Evolutionary conservation across 805 yeast genomes (phyloP).

Genomic region (Wickerhamomyces alni): DNA sequence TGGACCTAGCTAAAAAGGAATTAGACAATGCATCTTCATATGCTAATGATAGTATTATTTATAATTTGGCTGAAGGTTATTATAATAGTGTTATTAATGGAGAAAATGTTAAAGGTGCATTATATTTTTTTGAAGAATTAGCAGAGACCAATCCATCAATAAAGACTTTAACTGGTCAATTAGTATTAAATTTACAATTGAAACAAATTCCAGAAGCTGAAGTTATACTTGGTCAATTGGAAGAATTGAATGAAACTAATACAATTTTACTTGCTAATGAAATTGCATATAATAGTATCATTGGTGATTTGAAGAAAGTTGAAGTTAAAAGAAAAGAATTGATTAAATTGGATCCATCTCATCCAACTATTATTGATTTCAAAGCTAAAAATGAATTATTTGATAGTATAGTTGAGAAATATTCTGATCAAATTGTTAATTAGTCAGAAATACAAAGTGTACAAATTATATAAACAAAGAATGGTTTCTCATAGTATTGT

Average conservation of each 20-base stretch:
- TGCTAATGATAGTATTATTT: conserved; percentile 67
- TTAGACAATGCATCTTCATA: conserved; percentile 38
- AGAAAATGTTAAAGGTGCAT: conserved; percentile 35
- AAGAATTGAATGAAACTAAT: conserved; percentile 33
- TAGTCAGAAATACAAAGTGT: background rate
- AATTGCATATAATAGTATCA: conserved; percentile 55
- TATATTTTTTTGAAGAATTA: conserved; percentile 77
- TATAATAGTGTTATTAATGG: conserved; percentile 37
- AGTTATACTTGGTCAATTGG: conserved; percentile 46
- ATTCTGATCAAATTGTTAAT: conserved; percentile 24
- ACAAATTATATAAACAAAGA: too few species aligned
- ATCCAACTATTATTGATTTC: conserved; percentile 52
- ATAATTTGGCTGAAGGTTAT: conserved; percentile 79
- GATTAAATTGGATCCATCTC: conserved; percentile 42
- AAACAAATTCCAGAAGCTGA: conserved; percentile 79
- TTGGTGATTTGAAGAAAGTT: conserved; percentile 32
- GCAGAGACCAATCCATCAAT: conserved; percentile 48
- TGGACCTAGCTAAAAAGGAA: conserved; percentile 41
- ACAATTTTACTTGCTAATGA: conserved; percentile 56
- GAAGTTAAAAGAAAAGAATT: conserved; percentile 41
- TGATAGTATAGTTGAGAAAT: conserved; percentile 63
- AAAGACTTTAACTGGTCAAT: conserved; percentile 53
- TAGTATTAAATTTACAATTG: conserved; percentile 73
- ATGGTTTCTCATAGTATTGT: too few species aligned
- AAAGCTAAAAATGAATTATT: conserved; percentile 58